phyloP scores from a whole-genome alignment of 768 basidiomycete genomes.

The Naganishia randhawae region DNA sequence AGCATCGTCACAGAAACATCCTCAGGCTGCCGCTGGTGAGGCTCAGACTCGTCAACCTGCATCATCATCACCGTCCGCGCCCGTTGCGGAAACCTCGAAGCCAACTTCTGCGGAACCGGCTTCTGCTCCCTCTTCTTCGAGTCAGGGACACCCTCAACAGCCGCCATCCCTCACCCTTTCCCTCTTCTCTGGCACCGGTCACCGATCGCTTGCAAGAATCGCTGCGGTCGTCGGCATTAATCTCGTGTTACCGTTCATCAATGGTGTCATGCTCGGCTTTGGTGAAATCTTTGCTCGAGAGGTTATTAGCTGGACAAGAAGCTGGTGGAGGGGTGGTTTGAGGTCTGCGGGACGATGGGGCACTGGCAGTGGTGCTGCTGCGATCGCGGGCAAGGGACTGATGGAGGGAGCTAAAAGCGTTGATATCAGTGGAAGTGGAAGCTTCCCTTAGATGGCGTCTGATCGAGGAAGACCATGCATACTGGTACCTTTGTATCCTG shows the following conservation, averaged over 20 bases:
- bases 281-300: conserved; percentile 51
- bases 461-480: background rate
- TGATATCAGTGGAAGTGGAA: conserved; percentile 44
- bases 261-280: conserved; percentile 51
- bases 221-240: conserved; percentile 49
- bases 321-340: conserved; percentile 39
- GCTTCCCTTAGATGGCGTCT: conserved; percentile 32
- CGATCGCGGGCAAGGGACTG: conserved; percentile 22
- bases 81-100: background rate
- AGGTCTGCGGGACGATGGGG: conserved; percentile 10
- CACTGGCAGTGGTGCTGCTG: conserved; percentile 23
- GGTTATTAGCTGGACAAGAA: conserved; percentile 35
- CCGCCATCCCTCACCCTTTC: conserved; percentile 48
- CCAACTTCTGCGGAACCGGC: conserved; percentile 19
- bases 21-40: conserved; percentile 1
- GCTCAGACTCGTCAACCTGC: background rate
- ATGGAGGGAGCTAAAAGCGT: conserved; percentile 36
- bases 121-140: conserved; percentile 1
- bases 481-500: background rate
- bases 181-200: conserved; percentile 43
- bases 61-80: background rate
- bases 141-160: conserved; percentile 36
- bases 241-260: conserved; percentile 48
- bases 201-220: conserved; percentile 40
- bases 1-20: conserved; percentile 1